Conservation (phyloP, 2,329 filamentous ascomycete species). For the Lasiodiplodia sp. region DNA sequence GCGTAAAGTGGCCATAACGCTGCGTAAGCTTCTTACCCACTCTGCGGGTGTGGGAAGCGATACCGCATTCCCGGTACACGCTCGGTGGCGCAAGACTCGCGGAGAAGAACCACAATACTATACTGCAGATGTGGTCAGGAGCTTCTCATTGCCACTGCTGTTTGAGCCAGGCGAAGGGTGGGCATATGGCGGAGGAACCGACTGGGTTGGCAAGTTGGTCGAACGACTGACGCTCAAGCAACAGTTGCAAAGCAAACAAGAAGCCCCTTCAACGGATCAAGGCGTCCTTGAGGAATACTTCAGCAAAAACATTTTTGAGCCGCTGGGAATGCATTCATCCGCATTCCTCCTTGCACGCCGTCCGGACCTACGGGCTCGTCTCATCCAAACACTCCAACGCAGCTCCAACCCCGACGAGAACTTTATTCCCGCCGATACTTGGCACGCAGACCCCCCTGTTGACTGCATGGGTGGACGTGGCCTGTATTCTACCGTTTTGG, state of each 20-base stretch:
- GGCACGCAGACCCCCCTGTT: not conserved
- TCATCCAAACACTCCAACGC: slow-evolving; percentile 38
- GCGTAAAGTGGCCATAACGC: slow-evolving; percentile 27
- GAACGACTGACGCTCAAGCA: slow-evolving; percentile 30
- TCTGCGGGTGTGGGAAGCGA: slow-evolving; percentile 37
- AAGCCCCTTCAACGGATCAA: not conserved
- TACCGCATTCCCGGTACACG: slow-evolving; percentile 32
- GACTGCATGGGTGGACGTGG: slow-evolving; percentile 14
- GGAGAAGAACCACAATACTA: slow-evolving; percentile 27
- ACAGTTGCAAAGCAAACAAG: not conserved
- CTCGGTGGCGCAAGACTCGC: slow-evolving; percentile 30
- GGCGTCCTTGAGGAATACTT: slow-evolving; percentile 37
- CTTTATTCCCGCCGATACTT: not conserved
- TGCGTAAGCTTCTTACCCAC: slow-evolving; percentile 37
- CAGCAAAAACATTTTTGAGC: slow-evolving; percentile 36
- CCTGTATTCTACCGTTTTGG: not conserved
- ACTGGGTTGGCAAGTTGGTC: slow-evolving; percentile 37
- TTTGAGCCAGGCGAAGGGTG: slow-evolving; percentile 38
- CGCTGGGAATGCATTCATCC: slow-evolving; percentile 36
- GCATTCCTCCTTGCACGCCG: slow-evolving; percentile 33
- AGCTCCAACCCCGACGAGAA: slow-evolving; percentile 32
- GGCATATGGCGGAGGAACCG: slow-evolving; percentile 36
- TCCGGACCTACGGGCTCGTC: not conserved
- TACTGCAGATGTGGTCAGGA: slow-evolving; percentile 27
- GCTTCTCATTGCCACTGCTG: slow-evolving; percentile 34